A percentile compares a stretch with the other conserved stretches of the same genome.
These are phyloP conservation scores for Abelmoschus esculentus DNA, from an alignment of 345 rosid genomes.

Conservation along the genomic window DNA sequence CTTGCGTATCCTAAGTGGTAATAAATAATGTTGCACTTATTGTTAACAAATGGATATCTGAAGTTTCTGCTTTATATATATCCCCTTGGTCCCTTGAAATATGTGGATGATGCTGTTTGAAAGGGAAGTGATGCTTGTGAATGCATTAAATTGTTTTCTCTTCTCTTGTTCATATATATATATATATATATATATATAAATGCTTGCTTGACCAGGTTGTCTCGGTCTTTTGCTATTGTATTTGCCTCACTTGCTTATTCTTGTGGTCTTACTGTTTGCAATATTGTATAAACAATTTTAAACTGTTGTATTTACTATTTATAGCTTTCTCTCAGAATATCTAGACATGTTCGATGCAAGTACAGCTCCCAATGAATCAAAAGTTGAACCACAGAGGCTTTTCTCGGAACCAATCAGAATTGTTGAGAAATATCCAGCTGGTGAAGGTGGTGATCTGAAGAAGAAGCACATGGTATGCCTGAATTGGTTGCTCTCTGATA, in stretches of 20 bases:
- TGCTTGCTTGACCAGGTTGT: background rate
- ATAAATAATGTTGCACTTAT: background rate
- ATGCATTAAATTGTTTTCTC: background rate
- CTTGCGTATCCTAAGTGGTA: conserved; percentile 78
- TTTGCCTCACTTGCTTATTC: background rate
- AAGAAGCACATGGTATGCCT: conserved; percentile 96
- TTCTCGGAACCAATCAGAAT: conserved; percentile 72
- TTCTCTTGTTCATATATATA: background rate
- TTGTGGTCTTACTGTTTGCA: background rate
- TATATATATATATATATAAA: no score
- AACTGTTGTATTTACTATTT: conserved; percentile 3
- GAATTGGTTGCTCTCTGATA: conserved; percentile 85
- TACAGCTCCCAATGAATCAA: conserved; percentile 60
- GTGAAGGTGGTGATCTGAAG: conserved; percentile 66
- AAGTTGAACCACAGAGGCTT: conserved; percentile 47
- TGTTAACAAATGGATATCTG: conserved; percentile 1
- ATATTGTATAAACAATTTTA: background rate
- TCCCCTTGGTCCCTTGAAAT: background rate
- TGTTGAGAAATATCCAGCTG: conserved; percentile 80
- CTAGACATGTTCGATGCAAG: conserved; percentile 69
- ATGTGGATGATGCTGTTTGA: background rate
- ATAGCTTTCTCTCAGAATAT: conserved; percentile 50
- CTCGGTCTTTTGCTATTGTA: background rate
- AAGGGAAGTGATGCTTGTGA: background rate
- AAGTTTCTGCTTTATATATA: background rate